Evolutionary conservation across 306 rosid species (phyloP).

Genomic region (Rosa chinensis): DNA sequence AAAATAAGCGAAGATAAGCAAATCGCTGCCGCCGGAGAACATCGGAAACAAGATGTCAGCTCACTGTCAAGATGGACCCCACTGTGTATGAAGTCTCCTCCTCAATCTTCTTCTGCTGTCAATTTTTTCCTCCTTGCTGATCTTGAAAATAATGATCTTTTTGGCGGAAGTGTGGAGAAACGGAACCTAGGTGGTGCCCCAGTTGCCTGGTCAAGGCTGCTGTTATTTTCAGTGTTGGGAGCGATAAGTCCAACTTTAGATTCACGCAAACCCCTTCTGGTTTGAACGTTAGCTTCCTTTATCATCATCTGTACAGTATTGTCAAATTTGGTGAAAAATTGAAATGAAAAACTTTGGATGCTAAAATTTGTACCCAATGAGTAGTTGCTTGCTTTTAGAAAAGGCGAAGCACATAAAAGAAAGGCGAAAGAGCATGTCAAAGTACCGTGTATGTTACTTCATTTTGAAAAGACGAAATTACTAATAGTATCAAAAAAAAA

Average conservation of each 20-base stretch:
- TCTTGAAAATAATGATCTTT: neutral
- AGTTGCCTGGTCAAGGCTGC: conserved; percentile 44
- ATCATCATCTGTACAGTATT: no score
- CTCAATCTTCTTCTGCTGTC: neutral
- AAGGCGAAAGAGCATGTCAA: no score
- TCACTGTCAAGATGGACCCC: conserved; percentile 90
- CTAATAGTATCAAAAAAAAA: no score
- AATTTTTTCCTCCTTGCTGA: neutral
- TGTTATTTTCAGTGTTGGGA: conserved; percentile 88
- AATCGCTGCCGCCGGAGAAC: conserved; percentile 81
- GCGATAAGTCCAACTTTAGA: conserved; percentile 82
- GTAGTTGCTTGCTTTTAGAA: no score
- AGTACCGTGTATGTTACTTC: no score
- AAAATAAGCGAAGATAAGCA: no score
- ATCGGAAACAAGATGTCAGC: conserved; percentile 76
- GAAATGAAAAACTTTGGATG: no score
- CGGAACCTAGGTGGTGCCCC: conserved; percentile 89
- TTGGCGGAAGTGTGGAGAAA: conserved; percentile 64
- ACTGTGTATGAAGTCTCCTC: conserved; percentile 36
- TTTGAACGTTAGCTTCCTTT: conserved; percentile 51
- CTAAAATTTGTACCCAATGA: no score
- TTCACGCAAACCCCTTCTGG: conserved; percentile 92
- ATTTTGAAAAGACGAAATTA: no score
- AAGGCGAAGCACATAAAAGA: no score
- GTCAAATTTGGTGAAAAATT: no score